Evolutionary conservation across 768 basidiomycete genomes (phyloP), one percentile per base, ranked within the genome.

Genomic region (Hemileccinum rubropunctum): DNA sequence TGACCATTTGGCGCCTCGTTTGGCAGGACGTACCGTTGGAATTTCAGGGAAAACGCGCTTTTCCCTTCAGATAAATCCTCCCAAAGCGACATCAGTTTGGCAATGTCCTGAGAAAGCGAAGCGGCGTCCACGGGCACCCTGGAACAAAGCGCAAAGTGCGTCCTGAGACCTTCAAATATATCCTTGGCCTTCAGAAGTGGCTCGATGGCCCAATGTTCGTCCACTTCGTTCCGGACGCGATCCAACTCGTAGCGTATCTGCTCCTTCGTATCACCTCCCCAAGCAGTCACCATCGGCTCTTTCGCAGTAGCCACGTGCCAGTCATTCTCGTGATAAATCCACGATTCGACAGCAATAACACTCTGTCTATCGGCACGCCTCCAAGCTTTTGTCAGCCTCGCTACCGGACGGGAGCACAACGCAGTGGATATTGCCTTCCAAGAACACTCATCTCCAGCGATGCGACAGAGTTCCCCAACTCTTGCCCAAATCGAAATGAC

Each of bases 321-420:
- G 37, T 69, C 71, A 10, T 64, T 64, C 45, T 64, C 66, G 26
- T 72, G 67, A 58, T 81, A 76, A 0, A 84, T 78, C 89, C 89
- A 91, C 3, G 76, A 73, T 54, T 89, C 86, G 26, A 89, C 76
- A 3, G 74, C 76, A 8, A 76, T 72, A 40, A 83, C 58, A 15
- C 80, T 80, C 18, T 75, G 71, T 0, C 78, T 63, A 50, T 89
- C 85, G 0, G 88, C 86, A 17, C 89, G 74, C 58, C 80, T 82
- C 91, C 91, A 93, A 6, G 76, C 86, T 64, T 89, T 90, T 43
- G 84, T 86, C 42, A 92, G 65, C 33, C 91, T 72, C 9, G 88
- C 86, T 18, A 93, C 75, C 15, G 91, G 85, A 23, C 83, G 73
- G 14, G 85, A 83, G 53, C 85, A 88, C 14, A 92, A 63, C 7